Conservation (phyloP, 2,329 filamentous ascomycete genomes). For the Penicillium sp. region DNA sequence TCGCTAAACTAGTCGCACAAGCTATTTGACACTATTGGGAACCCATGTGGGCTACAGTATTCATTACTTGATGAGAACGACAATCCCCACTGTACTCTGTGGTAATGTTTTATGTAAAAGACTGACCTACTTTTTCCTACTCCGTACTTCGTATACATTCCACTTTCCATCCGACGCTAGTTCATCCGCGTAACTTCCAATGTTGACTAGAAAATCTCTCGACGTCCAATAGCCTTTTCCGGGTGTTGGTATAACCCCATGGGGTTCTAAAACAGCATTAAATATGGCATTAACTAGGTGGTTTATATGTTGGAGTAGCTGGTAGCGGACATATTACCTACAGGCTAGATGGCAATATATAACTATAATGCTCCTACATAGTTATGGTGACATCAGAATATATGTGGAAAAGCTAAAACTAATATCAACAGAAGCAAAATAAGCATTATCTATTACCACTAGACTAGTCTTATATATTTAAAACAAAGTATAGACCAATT, state of each 20-base stretch:
- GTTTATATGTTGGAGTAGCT: no score
- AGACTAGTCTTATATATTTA: no score
- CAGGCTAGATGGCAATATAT: not conserved
- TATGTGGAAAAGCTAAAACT: not conserved
- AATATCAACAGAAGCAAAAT: no score
- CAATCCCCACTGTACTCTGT: not conserved
- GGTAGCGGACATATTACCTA: not conserved
- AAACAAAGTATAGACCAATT: no score
- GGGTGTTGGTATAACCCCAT: accelerated
- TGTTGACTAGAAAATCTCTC: not conserved
- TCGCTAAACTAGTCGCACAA: not conserved
- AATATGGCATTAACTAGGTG: no score
- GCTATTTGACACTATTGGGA: not conserved
- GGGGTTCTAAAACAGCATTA: accelerated
- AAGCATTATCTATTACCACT: accelerated
- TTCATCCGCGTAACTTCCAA: no score
- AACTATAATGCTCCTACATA: not conserved
- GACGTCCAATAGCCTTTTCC: no score
- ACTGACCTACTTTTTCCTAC: not conserved
- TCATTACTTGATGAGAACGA: not conserved
- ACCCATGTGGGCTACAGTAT: not conserved
- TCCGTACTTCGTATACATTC: not conserved
- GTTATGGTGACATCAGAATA: not conserved
- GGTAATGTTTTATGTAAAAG: not conserved
- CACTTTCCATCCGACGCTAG: not conserved